phyloP scores from a whole-genome alignment of 78 protist species.

The Emiliania huxleyi region DNA sequence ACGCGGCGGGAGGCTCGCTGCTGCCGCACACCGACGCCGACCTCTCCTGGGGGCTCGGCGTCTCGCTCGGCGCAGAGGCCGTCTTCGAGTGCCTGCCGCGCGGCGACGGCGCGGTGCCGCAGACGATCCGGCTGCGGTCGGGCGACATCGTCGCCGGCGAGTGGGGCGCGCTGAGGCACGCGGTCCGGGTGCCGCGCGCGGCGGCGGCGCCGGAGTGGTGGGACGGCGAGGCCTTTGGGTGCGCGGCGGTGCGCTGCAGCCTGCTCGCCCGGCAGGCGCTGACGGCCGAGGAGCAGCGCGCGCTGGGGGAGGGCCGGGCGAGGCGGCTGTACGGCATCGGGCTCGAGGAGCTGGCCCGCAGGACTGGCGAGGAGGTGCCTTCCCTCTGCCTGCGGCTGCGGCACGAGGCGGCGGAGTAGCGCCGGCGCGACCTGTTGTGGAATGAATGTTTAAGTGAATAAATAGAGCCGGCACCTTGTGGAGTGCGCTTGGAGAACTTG shows the following conservation, averaged over 20 bases:
- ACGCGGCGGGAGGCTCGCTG: neutral
- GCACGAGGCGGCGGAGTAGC: neutral
- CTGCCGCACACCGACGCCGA: neutral
- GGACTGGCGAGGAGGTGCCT: neutral
- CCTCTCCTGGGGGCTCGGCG: slow-evolving; percentile 10
- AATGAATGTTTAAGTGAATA: too few relatives aligned
- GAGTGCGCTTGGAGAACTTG: too few relatives aligned
- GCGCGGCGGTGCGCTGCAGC: neutral
- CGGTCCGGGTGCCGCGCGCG: neutral
- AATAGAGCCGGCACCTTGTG: too few relatives aligned
- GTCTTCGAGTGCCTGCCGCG: neutral
- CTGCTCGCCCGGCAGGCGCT: neutral
- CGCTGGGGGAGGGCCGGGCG: neutral
- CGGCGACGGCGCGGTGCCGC: neutral
- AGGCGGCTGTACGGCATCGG: neutral
- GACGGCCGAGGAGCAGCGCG: neutral
- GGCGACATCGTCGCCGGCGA: neutral
- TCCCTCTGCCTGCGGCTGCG: neutral
- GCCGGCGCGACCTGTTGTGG: too few relatives aligned
- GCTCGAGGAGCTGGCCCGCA: neutral
- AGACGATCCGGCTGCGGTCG: neutral
- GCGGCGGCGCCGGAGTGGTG: neutral
- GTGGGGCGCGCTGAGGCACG: neutral
- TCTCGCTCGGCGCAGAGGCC: neutral
- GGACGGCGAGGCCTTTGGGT: neutral